These are phyloP conservation scores for Phialemoniopsis sp. DNA, from an alignment of 2,329 filamentous ascomycete species.

Conservation along the genomic window DNA sequence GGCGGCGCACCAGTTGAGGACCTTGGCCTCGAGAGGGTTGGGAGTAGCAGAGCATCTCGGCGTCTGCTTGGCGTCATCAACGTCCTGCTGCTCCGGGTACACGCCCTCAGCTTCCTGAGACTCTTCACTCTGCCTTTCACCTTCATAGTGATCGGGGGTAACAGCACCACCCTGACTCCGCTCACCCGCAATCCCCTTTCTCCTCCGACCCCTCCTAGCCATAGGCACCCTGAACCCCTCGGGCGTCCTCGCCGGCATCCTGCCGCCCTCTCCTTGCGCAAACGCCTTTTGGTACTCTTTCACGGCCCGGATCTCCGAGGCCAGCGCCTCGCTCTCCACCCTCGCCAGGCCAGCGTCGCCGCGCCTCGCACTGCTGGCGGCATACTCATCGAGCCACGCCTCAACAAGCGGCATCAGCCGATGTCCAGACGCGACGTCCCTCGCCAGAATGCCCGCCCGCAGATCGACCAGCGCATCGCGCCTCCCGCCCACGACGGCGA, in stretches of 20 bases:
- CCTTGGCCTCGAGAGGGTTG: too few species aligned
- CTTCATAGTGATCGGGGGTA: not conserved
- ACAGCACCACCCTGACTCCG: not conserved
- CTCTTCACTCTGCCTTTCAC: not conserved
- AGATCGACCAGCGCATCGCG: conserved; percentile 37
- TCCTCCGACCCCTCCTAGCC: not conserved
- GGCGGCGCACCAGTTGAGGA: too few species aligned
- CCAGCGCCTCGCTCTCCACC: conserved; percentile 5
- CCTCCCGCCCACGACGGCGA: conserved; percentile 42
- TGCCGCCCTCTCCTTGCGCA: too few species aligned
- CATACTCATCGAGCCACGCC: conserved; percentile 34
- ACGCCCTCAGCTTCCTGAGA: not conserved
- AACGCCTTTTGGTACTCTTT: too few species aligned
- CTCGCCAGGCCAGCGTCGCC: conserved; percentile 1
- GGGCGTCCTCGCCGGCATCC: too few species aligned
- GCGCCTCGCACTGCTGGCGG: not conserved
- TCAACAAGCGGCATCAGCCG: conserved; percentile 34
- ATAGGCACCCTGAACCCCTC: too few species aligned
- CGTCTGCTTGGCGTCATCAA: too few species aligned
- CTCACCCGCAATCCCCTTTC: not conserved
- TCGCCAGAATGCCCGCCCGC: conserved; percentile 32
- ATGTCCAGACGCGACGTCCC: conserved; percentile 13
- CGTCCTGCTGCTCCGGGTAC: not conserved
- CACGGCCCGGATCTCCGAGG: not conserved
- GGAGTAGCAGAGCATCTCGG: too few species aligned